These are phyloP conservation scores for Nemania diffusa DNA, from an alignment of 2,329 filamentous ascomycete genomes.

Conservation along the genomic window DNA sequence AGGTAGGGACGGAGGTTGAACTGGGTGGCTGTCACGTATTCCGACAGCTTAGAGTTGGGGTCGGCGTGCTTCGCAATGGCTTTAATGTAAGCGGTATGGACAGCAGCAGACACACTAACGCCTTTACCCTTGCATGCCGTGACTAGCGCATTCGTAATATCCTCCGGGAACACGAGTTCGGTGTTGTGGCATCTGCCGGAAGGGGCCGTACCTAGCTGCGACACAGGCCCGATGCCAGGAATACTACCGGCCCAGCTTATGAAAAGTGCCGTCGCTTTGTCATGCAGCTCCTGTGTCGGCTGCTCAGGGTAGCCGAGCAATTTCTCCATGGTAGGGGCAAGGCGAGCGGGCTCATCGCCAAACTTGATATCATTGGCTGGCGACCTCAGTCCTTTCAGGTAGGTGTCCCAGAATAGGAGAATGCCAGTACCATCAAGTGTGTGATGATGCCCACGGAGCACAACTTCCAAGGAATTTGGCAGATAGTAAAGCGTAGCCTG, in stretches of 20 bases:
- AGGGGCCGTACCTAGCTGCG: slow-evolving; percentile 28
- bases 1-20: slow-evolving; percentile 46
- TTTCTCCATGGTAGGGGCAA: not conserved
- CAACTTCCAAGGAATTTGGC: slow-evolving; percentile 38
- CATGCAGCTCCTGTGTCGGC: not conserved
- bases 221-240: slow-evolving; percentile 38
- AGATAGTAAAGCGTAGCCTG: slow-evolving; percentile 40
- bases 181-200: slow-evolving; percentile 33
- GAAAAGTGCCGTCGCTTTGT: slow-evolving; percentile 8
- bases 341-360: slow-evolving; percentile 10
- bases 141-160: slow-evolving; percentile 25
- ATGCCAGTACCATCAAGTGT: not conserved
- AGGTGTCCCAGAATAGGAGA: not conserved
- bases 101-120: slow-evolving; percentile 27
- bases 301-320: not conserved
- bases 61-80: slow-evolving; percentile 39
- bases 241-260: slow-evolving; percentile 31
- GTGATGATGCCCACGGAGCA: slow-evolving; percentile 42
- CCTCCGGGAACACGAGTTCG: slow-evolving; percentile 33
- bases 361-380: not conserved
- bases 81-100: slow-evolving; percentile 39
- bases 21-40: slow-evolving; percentile 42
- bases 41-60: slow-evolving; percentile 33
- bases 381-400: not conserved
- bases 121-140: slow-evolving; percentile 28